Percentiles rank a stretch among this genome's conserved stretches.
These are phyloP conservation scores for Puya raimondii DNA, from an alignment of 176 grass and related monocot genomes.

Conservation along the genomic window DNA sequence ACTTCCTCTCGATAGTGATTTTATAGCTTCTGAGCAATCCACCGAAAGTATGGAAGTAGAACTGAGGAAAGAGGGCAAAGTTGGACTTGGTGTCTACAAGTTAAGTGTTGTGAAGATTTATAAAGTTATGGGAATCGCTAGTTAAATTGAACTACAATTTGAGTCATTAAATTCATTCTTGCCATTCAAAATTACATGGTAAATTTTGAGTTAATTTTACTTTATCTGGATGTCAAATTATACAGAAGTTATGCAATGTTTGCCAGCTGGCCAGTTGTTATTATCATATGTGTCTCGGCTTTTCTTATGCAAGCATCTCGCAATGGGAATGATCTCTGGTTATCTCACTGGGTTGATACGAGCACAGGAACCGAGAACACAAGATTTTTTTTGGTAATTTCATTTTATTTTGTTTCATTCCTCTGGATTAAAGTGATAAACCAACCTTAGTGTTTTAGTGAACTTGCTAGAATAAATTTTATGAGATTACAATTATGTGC, in stretches of 20 bases:
- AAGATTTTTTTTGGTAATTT: slow-evolving; percentile 81
- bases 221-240: neutral
- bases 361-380: slow-evolving; percentile 36
- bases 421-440: neutral
- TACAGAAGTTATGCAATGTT: slow-evolving; percentile 75
- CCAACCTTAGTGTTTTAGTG: neutral
- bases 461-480: too few species aligned
- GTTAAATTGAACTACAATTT: neutral
- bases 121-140: neutral
- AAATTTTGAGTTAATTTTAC: neutral
- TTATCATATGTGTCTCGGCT: slow-evolving; percentile 62
- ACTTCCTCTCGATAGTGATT: slow-evolving; percentile 30
- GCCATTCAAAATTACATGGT: too few species aligned
- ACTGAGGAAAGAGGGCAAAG: slow-evolving; percentile 70
- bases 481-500: too few species aligned
- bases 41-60: slow-evolving; percentile 44
- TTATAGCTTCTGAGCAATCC: slow-evolving; percentile 25
- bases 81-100: slow-evolving; percentile 81
- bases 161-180: neutral
- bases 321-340: slow-evolving; percentile 96
- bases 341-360: slow-evolving; percentile 88
- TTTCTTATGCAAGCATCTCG: slow-evolving; percentile 94
- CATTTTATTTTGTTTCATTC: slow-evolving; percentile 13
- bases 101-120: slow-evolving; percentile 37
- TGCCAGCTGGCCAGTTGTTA: slow-evolving; percentile 43